These are phyloP conservation scores for Backusella westeae DNA, from an alignment of 192 early-diverging fungal species.

Conservation along the genomic window DNA sequence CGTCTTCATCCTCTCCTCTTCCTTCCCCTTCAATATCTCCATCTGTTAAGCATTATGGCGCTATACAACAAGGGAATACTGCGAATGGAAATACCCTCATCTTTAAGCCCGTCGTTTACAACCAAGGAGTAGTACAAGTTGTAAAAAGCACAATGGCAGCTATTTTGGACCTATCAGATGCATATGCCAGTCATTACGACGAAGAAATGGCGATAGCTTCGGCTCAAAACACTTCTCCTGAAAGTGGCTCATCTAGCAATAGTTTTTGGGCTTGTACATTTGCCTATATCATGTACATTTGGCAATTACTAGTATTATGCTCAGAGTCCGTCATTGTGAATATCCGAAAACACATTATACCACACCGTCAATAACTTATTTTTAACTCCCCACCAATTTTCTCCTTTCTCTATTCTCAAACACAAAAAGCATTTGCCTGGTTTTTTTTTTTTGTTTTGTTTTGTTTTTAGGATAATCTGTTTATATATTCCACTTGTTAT, in stretches of 20 bases:
- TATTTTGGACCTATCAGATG: neutral
- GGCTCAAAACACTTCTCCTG: neutral
- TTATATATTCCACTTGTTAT: neutral
- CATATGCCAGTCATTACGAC: neutral
- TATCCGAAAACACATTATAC: conserved; percentile 1
- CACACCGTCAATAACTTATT: conserved; percentile 5
- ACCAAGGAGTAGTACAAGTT: neutral
- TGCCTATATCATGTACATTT: neutral
- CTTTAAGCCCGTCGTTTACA: neutral
- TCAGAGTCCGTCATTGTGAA: neutral
- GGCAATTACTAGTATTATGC: neutral
- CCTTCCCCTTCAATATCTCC: neutral
- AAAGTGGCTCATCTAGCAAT: neutral
- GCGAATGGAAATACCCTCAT: neutral
- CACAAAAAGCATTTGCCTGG: neutral
- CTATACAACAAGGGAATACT: neutral
- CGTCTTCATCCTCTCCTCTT: neutral
- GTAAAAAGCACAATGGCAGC: neutral
- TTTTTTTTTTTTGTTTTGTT: neutral
- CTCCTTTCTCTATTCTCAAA: neutral
- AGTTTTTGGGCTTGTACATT: neutral
- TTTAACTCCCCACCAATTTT: neutral
- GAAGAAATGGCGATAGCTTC: conserved; percentile 2
- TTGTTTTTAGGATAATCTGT: neutral
- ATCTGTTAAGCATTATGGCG: neutral